These are phyloP conservation scores for Suillus alpinus DNA, from an alignment of 768 basidiomycete species.

Conservation along the genomic window DNA sequence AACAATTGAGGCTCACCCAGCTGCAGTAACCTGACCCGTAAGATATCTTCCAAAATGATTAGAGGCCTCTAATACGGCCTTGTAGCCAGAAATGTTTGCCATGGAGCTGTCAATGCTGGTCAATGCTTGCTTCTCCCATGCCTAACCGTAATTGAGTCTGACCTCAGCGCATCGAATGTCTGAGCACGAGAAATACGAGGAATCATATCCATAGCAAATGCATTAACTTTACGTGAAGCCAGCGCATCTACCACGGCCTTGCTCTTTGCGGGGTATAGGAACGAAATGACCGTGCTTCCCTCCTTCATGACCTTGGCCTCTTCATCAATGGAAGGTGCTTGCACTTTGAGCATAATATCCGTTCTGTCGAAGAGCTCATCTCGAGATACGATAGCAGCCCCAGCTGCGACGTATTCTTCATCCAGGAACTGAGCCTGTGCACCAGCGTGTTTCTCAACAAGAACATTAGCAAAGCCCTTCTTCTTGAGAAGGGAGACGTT, in stretches of 20 bases:
- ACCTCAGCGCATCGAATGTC: conserved; percentile 88
- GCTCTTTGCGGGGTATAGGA: conserved; percentile 84
- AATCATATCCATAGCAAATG: conserved; percentile 90
- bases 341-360: conserved; percentile 85
- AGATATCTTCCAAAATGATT: conserved; percentile 88
- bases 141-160: conserved; percentile 10
- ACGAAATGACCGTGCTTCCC: conserved; percentile 79
- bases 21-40: conserved; percentile 89
- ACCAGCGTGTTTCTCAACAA: conserved; percentile 75
- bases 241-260: conserved; percentile 68
- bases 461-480: conserved; percentile 74
- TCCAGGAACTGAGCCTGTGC: conserved; percentile 75
- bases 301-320: conserved; percentile 64
- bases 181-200: conserved; percentile 89
- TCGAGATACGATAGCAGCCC: conserved; percentile 71
- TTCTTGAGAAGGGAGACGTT: conserved; percentile 73
- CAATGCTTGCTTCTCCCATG: conserved; percentile 5
- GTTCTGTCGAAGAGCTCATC: conserved; percentile 65
- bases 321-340: conserved; percentile 63
- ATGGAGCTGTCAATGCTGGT: conserved; percentile 57
- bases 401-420: conserved; percentile 74
- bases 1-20: conserved; percentile 56
- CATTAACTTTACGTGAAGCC: conserved; percentile 62
- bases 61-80: conserved; percentile 87
- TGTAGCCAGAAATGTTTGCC: conserved; percentile 94